These are phyloP conservation scores for Eucalyptus curtisii DNA, from an alignment of 345 rosid genomes.

Conservation along the genomic window DNA sequence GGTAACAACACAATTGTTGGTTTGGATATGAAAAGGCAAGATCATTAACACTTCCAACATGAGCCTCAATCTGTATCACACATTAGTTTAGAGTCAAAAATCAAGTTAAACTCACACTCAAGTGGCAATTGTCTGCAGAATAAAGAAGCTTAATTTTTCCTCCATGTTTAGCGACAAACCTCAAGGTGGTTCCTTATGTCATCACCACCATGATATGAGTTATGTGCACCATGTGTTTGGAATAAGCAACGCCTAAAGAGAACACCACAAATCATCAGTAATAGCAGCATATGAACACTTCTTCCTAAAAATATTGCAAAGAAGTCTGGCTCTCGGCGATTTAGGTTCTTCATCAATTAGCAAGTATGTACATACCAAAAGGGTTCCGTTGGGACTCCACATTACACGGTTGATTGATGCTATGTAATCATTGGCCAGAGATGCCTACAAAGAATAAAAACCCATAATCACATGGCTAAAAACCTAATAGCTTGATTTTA, in stretches of 20 bases:
- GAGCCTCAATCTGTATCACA: constrained; percentile 17
- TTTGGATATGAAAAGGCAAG: constrained; percentile 18
- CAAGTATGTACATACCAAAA: no score
- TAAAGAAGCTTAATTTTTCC: not conserved
- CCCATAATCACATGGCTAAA: not conserved
- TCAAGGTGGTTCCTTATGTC: constrained; percentile 8
- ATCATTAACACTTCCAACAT: constrained; percentile 20
- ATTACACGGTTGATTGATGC: no score
- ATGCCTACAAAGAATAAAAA: no score
- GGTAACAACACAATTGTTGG: constrained; percentile 20
- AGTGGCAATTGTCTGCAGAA: not conserved
- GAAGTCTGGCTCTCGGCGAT: no score
- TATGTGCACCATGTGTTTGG: no score
- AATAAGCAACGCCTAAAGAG: no score
- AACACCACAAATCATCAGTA: no score
- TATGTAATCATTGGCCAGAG: no score
- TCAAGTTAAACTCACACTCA: not conserved
- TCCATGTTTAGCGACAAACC: not conserved
- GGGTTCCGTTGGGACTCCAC: no score
- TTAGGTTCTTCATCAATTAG: no score
- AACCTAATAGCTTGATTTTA: not conserved
- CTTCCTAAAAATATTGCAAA: no score
- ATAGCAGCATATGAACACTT: no score
- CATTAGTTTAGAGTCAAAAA: not conserved
- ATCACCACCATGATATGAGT: not conserved